Conservation (phyloP, 495 filamentous ascomycete genomes). For the Xylaria telfairii region DNA sequence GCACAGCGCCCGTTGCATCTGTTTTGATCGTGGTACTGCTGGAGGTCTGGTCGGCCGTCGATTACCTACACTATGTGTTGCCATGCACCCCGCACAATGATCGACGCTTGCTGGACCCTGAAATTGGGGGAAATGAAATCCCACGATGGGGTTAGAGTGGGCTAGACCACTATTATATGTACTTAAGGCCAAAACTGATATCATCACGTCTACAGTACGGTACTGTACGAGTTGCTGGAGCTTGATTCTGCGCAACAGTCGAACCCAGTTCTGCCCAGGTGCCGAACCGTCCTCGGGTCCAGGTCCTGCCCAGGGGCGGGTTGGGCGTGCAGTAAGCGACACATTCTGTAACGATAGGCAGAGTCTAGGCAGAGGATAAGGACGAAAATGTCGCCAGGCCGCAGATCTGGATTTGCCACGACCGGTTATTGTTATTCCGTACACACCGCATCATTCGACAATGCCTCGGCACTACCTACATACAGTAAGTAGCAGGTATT, state of each 20-base stretch:
- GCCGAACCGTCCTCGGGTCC: no score
- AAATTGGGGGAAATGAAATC: slow-evolving; percentile 4
- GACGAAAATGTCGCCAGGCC: neutral
- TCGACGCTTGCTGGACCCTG: slow-evolving; percentile 23
- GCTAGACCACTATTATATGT: neutral
- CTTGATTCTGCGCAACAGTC: neutral
- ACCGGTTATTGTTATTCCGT: neutral
- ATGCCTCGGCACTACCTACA: neutral
- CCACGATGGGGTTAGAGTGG: slow-evolving; percentile 11
- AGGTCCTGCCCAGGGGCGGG: no score
- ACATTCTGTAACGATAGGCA: neutral
- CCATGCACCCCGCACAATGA: slow-evolving; percentile 23
- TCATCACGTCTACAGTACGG: no score
- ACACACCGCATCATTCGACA: neutral
- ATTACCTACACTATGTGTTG: no score
- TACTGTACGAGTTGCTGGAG: neutral
- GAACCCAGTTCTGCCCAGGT: neutral
- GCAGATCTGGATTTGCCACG: slow-evolving; percentile 4
- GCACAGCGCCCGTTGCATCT: slow-evolving; percentile 1
- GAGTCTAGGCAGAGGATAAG: no score
- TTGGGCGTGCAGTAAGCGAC: slow-evolving; percentile 5
- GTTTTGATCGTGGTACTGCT: slow-evolving; percentile 3
- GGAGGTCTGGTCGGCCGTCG: neutral
- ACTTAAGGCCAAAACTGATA: no score
- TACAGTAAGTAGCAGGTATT: neutral